Base-by-base conservation (phyloP, 2,329 filamentous ascomycete genomes). In the Lachnellula willkommii region DNA sequence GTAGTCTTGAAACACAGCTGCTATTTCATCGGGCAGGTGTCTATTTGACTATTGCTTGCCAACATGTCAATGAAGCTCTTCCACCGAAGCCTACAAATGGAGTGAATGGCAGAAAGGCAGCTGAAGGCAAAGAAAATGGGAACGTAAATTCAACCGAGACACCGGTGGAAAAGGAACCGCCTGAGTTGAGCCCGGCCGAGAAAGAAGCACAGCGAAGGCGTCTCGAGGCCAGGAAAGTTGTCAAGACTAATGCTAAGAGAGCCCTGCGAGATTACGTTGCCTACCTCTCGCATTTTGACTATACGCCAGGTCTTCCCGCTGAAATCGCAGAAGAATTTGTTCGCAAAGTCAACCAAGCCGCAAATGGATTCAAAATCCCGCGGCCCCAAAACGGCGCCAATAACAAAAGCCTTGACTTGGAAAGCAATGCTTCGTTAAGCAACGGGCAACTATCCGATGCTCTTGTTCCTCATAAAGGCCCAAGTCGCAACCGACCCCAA, bases 261-360 rank as follows among this genome's bases (percentile, higher is more conserved):
- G 89, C 89, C 1, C 72, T 94, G 22, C 80, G 85, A 57, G 89
- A 94, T 71, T 91, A 88, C 68, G 75, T 85, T 64, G 76, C 80
- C 22, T 94, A 89, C 67, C 74, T 95, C 40, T 82, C 83, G 1
- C 77, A 84, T 57, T 85, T 94, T 60, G 87, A 94, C 65, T 94
- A 94, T 71, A 88, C 89, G 0, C 88, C 89, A 50, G 68, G 68
- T 15, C 63, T 70, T 53, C 64, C 67, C 51, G 53, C 63, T 32
- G 66, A 68, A 52, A 60, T 73, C 39, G 71, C 70, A 3, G 69
- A 73, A 53, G 78, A 79, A 43, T 82, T 82, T 59, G 70, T 79
- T 52, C 73, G 79, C 45, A 81, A 81, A 56, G 77, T 87, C 8
- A 83, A 82, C 63, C 74, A 79, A 57, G 76, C 79, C 24, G 78